phyloP scores from a whole-genome alignment of 192 early-diverging fungal genomes.

The Backusella parvicylindrica region DNA sequence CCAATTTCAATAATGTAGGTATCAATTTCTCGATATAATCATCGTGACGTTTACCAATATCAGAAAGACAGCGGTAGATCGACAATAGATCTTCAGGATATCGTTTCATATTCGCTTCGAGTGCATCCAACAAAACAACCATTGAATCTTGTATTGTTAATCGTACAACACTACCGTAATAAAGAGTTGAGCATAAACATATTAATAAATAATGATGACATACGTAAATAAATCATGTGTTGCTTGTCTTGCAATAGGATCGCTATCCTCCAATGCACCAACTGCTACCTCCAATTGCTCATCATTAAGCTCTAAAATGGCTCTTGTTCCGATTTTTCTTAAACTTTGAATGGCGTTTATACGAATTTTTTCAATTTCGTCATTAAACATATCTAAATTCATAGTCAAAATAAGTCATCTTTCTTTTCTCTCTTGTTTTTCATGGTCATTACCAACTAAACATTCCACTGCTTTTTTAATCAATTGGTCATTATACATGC shows the following conservation, averaged over 20 bases:
- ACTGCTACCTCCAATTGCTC: constrained; percentile 73
- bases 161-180: constrained; percentile 40
- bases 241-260: constrained; percentile 56
- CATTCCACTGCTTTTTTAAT: constrained; percentile 72
- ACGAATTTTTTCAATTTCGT: constrained; percentile 86
- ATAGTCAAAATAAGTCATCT: neutral
- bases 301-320: constrained; percentile 55
- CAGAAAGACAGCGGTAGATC: constrained; percentile 63
- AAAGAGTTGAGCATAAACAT: neutral
- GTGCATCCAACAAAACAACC: constrained; percentile 47
- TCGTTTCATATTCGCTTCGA: constrained; percentile 58
- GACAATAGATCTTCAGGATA: constrained; percentile 69
- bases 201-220: neutral
- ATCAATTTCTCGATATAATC: constrained; percentile 48
- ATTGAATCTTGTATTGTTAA: constrained; percentile 42
- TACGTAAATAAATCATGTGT: constrained; percentile 78
- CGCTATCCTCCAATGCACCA: constrained; percentile 78
- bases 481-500: constrained; percentile 67
- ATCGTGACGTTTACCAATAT: constrained; percentile 62
- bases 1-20: constrained; percentile 57
- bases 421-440: too few relatives aligned
- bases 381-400: constrained; percentile 90
- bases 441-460: constrained; percentile 68
- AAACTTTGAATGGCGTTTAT: constrained; percentile 77
- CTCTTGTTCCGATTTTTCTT: constrained; percentile 58